Evolutionary conservation across 1,284 basidiomycete species (phyloP), one percentile per base, ranked within the genome.

Genomic region (Tilletia indica): DNA sequence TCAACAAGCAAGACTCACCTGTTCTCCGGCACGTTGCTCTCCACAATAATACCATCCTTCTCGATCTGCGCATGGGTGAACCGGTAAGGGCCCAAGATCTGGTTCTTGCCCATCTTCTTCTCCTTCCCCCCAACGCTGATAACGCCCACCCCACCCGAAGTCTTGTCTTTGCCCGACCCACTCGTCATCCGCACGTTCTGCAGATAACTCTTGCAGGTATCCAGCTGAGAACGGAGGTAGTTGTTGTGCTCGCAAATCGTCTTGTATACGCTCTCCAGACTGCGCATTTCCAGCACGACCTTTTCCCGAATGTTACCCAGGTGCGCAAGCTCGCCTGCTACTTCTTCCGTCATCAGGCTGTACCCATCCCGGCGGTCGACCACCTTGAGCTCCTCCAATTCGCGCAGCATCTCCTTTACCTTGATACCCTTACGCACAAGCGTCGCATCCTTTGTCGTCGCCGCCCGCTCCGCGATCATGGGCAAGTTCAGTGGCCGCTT

Each of bases 241-340:
- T 93, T 93, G 87, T 99, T 98, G 87, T 99, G 97, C 84, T 99
- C 96, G 85, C 94, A 92, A 78, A 99, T 98, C 34, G 97, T 98
- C 89, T 97, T 96, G 90, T 94, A 98, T 38, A 99, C 97, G 3
- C 92, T 90, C 76, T 98, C 95, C 72, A 99, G 89, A 16, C 91
- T 93, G 79, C 92, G 91, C 68, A 93, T 94, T 87, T 99, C 97
- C 74, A 93, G 86, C 48, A 97, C 82, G 66, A 99, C 93, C 87
- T 98, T 99, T 85, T 99, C 96, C 66, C 93, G 90, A 77, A 98
- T 88, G 85, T 97, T 98, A 70, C 96, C 96, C 38, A 99, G 89
- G 85, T 98, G 96, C 5, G 91, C 91, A 74, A 99, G 90, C 86
- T 99, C 97, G 9, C 93, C 92, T 1, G 90, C 89, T 25, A 99